Evolutionary conservation across 2,329 filamentous ascomycete genomes (phyloP).

Genomic region (Aspergillus vadensis): DNA sequence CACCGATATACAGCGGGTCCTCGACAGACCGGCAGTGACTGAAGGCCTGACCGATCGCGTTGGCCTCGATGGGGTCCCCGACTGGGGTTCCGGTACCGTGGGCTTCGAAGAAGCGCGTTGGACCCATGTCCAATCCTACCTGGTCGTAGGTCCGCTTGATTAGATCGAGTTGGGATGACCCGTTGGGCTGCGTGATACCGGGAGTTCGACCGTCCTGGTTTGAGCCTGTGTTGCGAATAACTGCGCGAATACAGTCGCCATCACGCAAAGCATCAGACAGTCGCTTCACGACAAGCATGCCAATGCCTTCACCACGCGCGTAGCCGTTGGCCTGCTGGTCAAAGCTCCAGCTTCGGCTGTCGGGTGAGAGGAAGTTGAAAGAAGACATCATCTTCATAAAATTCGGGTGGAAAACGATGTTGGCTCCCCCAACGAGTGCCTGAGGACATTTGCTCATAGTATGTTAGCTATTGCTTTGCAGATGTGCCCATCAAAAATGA

Average conservation of each 20-base stretch:
- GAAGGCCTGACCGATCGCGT: slow-evolving; percentile 2
- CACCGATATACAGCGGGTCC: background rate
- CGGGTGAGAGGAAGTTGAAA: slow-evolving; percentile 31
- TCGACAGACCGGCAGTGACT: background rate
- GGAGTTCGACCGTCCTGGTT: slow-evolving; percentile 28
- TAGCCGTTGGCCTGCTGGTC: slow-evolving; percentile 21
- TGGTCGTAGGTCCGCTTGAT: background rate
- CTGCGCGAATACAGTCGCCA: slow-evolving; percentile 31
- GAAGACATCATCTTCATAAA: background rate
- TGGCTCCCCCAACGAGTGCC: background rate
- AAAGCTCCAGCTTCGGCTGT: slow-evolving; percentile 30
- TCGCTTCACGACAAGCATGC: background rate
- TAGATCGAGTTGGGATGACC: background rate
- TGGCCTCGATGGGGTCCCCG: background rate
- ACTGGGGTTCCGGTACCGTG: slow-evolving; percentile 3
- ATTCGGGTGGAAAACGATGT: background rate
- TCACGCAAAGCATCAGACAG: slow-evolving; percentile 19
- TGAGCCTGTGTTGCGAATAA: slow-evolving; percentile 27
- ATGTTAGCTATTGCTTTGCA: background rate
- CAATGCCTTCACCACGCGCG: background rate
- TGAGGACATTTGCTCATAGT: no score
- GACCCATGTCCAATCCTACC: background rate
- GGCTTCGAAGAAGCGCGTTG: slow-evolving; percentile 1
- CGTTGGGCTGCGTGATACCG: background rate
- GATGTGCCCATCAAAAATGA: background rate